A percentile compares a stretch with the other conserved stretches of the same genome.
These are phyloP conservation scores for Angophora floribunda DNA, from an alignment of 345 rosid genomes.

Conservation along the genomic window DNA sequence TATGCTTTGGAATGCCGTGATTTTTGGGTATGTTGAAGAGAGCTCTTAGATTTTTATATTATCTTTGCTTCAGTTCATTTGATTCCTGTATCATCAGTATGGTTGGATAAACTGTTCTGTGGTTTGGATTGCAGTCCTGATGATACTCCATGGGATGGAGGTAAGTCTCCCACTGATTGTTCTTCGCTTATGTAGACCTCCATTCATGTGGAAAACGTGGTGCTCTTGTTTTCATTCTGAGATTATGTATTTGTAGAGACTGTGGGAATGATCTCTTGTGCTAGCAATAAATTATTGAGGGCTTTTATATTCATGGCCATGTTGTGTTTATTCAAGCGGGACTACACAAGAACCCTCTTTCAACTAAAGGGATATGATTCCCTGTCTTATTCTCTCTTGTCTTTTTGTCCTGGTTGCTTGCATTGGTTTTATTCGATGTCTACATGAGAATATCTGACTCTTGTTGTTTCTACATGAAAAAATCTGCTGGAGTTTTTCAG, in stretches of 20 bases:
- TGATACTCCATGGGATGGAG: constrained; percentile 88
- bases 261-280: not conserved
- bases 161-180: constrained; percentile 16
- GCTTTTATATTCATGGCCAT: not conserved
- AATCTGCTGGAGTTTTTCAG: constrained; percentile 7
- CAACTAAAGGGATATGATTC: not conserved
- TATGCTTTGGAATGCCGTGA: constrained; percentile 56
- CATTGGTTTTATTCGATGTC: not conserved
- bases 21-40: constrained; percentile 27
- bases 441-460: not conserved
- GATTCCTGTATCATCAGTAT: not conserved
- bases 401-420: not conserved
- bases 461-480: not conserved
- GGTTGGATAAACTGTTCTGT: constrained; percentile 4
- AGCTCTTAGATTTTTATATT: not conserved
- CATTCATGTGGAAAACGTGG: not conserved
- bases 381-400: not conserved
- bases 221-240: not conserved
- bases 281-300: fast-evolving
- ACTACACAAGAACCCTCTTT: not conserved
- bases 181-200: not conserved
- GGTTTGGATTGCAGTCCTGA: constrained; percentile 53
- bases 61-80: not conserved
- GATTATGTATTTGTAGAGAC: not conserved
- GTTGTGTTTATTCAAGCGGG: not conserved